Conservation (phyloP, 1,284 basidiomycete genomes). For the Stygiomarasmius scandens region DNA sequence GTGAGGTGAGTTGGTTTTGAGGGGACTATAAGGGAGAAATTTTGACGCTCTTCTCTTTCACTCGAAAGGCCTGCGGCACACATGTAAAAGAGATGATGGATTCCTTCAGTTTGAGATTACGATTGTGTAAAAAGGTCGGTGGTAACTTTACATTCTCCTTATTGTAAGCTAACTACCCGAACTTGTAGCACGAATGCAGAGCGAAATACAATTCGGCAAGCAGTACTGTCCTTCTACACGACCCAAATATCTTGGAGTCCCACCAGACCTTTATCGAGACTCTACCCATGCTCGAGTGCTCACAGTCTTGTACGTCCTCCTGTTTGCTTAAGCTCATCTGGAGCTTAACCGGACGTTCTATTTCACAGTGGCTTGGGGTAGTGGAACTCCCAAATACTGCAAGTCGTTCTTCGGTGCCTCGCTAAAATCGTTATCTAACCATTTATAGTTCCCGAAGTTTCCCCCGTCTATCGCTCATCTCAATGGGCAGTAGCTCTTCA, state of each 20-base stretch:
- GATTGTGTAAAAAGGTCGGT: slow-evolving; percentile 48
- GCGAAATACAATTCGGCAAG: neutral
- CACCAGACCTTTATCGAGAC: slow-evolving; percentile 1
- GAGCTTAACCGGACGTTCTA: no score
- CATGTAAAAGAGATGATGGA: slow-evolving; percentile 36
- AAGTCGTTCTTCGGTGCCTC: neutral
- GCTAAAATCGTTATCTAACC: neutral
- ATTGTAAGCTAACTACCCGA: slow-evolving; percentile 2
- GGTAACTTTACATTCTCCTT: neutral
- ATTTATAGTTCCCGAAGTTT: slow-evolving; percentile 10
- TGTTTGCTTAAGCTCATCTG: no score
- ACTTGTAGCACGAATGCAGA: slow-evolving; percentile 5
- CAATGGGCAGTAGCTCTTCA: slow-evolving; percentile 16
- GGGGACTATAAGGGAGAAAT: no score
- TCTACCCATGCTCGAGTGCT: slow-evolving; percentile 1
- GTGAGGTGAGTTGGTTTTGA: slow-evolving; percentile 51
- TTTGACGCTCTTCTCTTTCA: no score
- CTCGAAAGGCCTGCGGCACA: slow-evolving; percentile 44
- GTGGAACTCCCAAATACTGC: neutral
- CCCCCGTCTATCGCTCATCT: neutral
- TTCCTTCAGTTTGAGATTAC: slow-evolving; percentile 47
- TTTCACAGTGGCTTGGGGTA: neutral
- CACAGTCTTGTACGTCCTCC: neutral
- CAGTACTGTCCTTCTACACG: neutral
- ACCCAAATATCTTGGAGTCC: neutral